These are phyloP conservation scores for Wickerhamiella kazuoi DNA, from an alignment of 805 yeast genomes.

Conservation along the genomic window DNA sequence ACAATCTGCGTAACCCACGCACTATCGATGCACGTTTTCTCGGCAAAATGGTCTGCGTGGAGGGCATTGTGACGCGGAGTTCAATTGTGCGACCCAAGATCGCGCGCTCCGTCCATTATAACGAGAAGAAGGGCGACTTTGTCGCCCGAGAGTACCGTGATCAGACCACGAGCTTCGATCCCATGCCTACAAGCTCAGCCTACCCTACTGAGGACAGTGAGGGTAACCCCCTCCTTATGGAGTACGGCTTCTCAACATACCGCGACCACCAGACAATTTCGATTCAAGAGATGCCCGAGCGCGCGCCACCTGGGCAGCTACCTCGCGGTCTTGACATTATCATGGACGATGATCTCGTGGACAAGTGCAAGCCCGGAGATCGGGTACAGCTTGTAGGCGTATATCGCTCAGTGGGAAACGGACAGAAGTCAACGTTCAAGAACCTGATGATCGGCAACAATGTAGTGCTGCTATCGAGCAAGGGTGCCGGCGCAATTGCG, in stretches of 20 bases:
- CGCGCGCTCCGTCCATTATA: conserved; percentile 79
- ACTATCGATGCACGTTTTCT: conserved; percentile 60
- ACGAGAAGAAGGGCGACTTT: conserved; percentile 66
- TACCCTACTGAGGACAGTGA: conserved; percentile 89
- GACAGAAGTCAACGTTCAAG: conserved; percentile 47
- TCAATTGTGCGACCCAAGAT: conserved; percentile 87
- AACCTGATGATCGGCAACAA: conserved; percentile 81
- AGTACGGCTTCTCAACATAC: conserved; percentile 82
- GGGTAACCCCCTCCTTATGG: conserved; percentile 75
- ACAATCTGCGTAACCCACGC: conserved; percentile 73
- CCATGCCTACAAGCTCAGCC: conserved; percentile 62
- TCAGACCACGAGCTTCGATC: conserved; percentile 78
- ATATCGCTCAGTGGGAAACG: conserved; percentile 77
- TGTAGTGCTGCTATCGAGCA: conserved; percentile 70
- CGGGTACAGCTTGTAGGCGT: conserved; percentile 89
- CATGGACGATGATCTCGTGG: conserved; percentile 91
- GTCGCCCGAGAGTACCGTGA: conserved; percentile 87
- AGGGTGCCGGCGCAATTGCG: conserved; percentile 66
- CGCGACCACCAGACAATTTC: conserved; percentile 87
- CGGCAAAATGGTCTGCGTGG: conserved; percentile 70
- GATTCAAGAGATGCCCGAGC: conserved; percentile 94
- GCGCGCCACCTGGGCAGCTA: conserved; percentile 94
- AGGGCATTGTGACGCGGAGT: conserved; percentile 89
- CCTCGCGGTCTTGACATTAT: conserved; percentile 86
- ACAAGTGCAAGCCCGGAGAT: conserved; percentile 86